Conservation (phyloP, 2,329 filamentous ascomycete genomes). For the Chrysosporium keratinophilum region DNA sequence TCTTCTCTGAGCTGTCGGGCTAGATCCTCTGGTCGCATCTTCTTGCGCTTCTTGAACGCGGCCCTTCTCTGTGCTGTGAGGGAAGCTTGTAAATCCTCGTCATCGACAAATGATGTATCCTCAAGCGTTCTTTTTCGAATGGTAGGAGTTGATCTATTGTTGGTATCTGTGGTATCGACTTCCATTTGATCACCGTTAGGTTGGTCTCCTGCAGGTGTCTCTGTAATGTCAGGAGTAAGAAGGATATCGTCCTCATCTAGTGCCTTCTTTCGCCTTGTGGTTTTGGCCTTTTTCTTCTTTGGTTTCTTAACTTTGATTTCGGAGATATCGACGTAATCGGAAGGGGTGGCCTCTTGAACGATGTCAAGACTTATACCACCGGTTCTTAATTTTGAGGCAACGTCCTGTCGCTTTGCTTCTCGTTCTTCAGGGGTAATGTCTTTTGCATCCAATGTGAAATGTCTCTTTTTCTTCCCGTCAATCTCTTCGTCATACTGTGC, state of each 20-base stretch:
- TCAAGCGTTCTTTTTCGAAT: slow-evolving; percentile 55
- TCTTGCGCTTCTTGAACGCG: slow-evolving; percentile 87
- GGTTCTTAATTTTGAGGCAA: slow-evolving; percentile 52
- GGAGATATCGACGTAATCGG: slow-evolving; percentile 79
- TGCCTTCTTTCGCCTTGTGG: slow-evolving; percentile 55
- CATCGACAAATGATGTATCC: slow-evolving; percentile 66
- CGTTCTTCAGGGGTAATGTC: slow-evolving; percentile 58
- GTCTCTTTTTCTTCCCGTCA: slow-evolving; percentile 74
- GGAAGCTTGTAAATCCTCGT: slow-evolving; percentile 82
- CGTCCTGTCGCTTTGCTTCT: slow-evolving; percentile 44
- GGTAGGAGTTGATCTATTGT: slow-evolving; percentile 24
- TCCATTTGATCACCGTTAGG: slow-evolving; percentile 57
- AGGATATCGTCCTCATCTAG: slow-evolving; percentile 52
- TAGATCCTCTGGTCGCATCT: slow-evolving; percentile 72
- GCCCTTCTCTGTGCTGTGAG: slow-evolving; percentile 72
- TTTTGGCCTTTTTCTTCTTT: slow-evolving; percentile 73
- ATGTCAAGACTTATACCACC: slow-evolving; percentile 65
- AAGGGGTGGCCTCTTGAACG: slow-evolving; percentile 47
- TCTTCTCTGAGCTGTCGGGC: slow-evolving; percentile 67
- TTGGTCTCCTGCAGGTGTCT: slow-evolving; percentile 20
- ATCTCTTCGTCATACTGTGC: slow-evolving; percentile 96
- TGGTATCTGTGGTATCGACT: slow-evolving; percentile 49
- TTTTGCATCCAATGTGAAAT: slow-evolving; percentile 73
- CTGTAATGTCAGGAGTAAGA: slow-evolving; percentile 27
- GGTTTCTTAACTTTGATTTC: slow-evolving; percentile 90